Conservation (phyloP, 495 filamentous ascomycete species). For the Trichoderma virens region DNA sequence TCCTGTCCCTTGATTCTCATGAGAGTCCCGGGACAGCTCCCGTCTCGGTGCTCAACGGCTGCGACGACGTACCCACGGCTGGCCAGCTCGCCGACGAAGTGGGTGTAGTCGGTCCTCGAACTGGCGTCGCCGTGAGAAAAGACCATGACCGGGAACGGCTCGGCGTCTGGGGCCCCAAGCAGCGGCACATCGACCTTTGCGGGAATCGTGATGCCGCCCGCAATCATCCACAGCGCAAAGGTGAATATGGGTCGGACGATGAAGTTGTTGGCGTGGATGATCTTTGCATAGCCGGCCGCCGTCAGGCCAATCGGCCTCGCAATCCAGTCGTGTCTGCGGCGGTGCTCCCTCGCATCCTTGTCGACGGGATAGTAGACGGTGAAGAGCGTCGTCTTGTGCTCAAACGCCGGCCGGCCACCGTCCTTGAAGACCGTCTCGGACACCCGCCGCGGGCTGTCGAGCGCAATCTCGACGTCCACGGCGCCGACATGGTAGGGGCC, state of each 20-base stretch:
- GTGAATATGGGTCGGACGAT: slow-evolving; percentile 31
- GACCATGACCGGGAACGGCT: slow-evolving; percentile 34
- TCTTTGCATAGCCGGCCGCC: slow-evolving; percentile 41
- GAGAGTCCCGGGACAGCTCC: slow-evolving; percentile 40
- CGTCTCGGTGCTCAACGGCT: slow-evolving; percentile 47
- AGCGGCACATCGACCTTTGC: slow-evolving; percentile 36
- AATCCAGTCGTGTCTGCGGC: slow-evolving; percentile 38
- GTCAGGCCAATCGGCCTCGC: slow-evolving; percentile 39
- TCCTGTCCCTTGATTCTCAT: slow-evolving; percentile 25
- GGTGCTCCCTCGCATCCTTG: slow-evolving; percentile 16
- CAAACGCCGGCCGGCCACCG: slow-evolving; percentile 30
- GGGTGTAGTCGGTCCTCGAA: slow-evolving; percentile 43
- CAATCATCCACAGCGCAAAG: slow-evolving; percentile 25
- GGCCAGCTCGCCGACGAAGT: slow-evolving; percentile 46
- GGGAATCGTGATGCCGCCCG: slow-evolving; percentile 35
- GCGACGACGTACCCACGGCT: slow-evolving; percentile 44
- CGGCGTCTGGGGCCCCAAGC: slow-evolving; percentile 19
- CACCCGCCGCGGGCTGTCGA: slow-evolving; percentile 23
- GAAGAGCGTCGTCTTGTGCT: slow-evolving; percentile 41
- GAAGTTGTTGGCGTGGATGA: slow-evolving; percentile 34
- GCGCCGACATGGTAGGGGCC: slow-evolving; percentile 40
- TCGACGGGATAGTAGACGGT: slow-evolving; percentile 41
- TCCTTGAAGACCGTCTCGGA: slow-evolving; percentile 30
- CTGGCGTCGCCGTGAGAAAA: slow-evolving; percentile 49
- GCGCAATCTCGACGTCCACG: slow-evolving; percentile 39